phyloP scores from a whole-genome alignment of 768 basidiomycete species.

The Coprinellus aureogranulatus region DNA sequence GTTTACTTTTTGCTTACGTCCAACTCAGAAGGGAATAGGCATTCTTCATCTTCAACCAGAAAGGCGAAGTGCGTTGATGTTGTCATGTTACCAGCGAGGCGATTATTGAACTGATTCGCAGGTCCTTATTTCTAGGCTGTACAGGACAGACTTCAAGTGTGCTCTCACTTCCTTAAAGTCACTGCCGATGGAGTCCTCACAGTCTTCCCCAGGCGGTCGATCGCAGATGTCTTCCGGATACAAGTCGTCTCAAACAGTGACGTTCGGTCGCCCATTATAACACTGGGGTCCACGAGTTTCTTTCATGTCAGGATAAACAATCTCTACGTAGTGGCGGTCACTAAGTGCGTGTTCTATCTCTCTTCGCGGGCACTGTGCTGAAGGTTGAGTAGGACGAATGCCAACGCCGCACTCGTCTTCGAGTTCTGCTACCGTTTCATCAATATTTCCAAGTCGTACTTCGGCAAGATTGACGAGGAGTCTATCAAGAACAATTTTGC shows the following conservation, averaged over 20 bases:
- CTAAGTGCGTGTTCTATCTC: conserved; percentile 60
- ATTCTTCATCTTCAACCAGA: conserved; percentile 99
- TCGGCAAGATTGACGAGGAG: conserved; percentile 98
- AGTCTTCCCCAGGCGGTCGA: conserved; percentile 68
- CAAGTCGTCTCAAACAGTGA: conserved; percentile 98
- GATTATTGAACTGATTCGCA: conserved; percentile 27
- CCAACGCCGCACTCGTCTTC: conserved; percentile 96
- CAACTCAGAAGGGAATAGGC: conserved; percentile 50
- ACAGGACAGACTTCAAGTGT: conserved; percentile 96
- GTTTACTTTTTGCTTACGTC: background rate
- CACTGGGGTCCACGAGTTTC: conserved; percentile 96
- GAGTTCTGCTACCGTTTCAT: conserved; percentile 98
- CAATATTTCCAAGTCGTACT: conserved; percentile 91
- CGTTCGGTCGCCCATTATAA: conserved; percentile 95
- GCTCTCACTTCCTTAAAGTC: conserved; percentile 18
- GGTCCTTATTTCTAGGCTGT: conserved; percentile 95
- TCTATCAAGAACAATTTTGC: conserved; percentile 99
- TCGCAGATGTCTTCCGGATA: conserved; percentile 97
- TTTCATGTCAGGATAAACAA: conserved; percentile 97
- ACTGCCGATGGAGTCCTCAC: conserved; percentile 4
- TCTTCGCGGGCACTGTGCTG: background rate
- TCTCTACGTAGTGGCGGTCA: conserved; percentile 92
- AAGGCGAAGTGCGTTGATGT: conserved; percentile 82
- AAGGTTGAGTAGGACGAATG: conserved; percentile 72
- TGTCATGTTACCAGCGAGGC: background rate